phyloP scores from a whole-genome alignment of 73 alveolate species.

The Stentor roeselii region DNA sequence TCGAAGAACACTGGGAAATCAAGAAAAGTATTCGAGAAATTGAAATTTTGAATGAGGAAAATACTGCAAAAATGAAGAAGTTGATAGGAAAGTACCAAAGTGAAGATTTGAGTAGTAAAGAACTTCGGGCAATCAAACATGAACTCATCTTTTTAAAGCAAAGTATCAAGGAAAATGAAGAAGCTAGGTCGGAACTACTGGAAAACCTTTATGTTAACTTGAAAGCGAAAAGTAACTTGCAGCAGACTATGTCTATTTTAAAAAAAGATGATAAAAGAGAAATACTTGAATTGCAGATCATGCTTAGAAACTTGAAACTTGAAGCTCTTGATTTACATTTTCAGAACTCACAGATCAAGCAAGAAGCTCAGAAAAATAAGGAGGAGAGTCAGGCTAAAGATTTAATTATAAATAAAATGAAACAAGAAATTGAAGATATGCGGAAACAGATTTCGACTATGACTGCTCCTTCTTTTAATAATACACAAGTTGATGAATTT shows the following conservation, averaged over 20 bases:
- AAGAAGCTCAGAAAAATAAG: slow-evolving; percentile 22
- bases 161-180: slow-evolving; percentile 33
- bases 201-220: slow-evolving; percentile 6
- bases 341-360: slow-evolving; percentile 29
- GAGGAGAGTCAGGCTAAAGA: slow-evolving; percentile 26
- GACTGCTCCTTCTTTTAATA: background rate
- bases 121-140: background rate
- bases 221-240: slow-evolving; percentile 1
- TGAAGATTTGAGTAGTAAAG: background rate
- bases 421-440: background rate
- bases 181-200: slow-evolving; percentile 18
- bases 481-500: background rate
- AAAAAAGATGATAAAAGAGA: slow-evolving; percentile 33
- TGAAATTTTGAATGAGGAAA: slow-evolving; percentile 28
- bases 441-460: background rate
- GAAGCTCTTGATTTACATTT: slow-evolving; percentile 32
- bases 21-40: slow-evolving; percentile 29
- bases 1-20: slow-evolving; percentile 37
- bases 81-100: background rate
- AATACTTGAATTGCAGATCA: slow-evolving; percentile 38
- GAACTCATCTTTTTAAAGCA: slow-evolving; percentile 6
- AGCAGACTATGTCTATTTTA: slow-evolving; percentile 2
- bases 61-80: slow-evolving; percentile 3
- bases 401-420: background rate
- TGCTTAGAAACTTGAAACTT: slow-evolving; percentile 35